Base-by-base conservation (phyloP, 2,329 filamentous ascomycete genomes). In the Domatiomyces globalis region DNA sequence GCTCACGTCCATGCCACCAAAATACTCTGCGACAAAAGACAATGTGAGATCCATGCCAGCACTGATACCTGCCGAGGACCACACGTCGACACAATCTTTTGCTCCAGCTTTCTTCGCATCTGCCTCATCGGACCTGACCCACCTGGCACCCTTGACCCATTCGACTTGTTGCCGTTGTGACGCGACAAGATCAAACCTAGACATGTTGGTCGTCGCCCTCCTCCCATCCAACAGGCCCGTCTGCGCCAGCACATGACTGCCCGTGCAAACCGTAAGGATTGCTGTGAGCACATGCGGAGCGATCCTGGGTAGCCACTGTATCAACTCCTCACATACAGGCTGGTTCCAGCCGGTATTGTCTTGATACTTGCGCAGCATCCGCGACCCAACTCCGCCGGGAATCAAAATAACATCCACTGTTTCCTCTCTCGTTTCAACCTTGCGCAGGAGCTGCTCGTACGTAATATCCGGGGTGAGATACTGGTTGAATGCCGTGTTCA, bases 151-250 rank as follows among this genome's bases (percentile, higher is more conserved):
- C 0, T 70, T 65, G 22, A 81, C 71, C 82, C 82, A 86, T 0
- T 76, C 63, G 0, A 81, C 77, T 0, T 71, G 66, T 0, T 73
- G 70, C 0, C 76, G 72, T 49, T 72, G 65, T 1, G 67, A 62
- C 1, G 67, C 74, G 7, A 77, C 73, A 56, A 64, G 64, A 6
- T 65, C 63, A 70, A 76, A 85, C 0, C 72, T 70, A 5, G 64
- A 64, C 65, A 85, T 86, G 62, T 85, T 86, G 15, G 78, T 82
- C 2, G 83, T 86, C 3, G 80, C 83, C 15, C 71, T 67, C 54
- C 67, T 70, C 0, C 78, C 77, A 54, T 84, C 73, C 27, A 87
- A 63, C 1, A 84, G 63, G 0, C 82, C 81, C 0, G 80, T 69
- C 44, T 69, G 66, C 0, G 81, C 81, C 0, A 77, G 71, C 4